A percentile compares a stretch with the other conserved stretches of the same genome.
These are phyloP conservation scores for Staphylotrichum tortipilum DNA, from an alignment of 495 filamentous ascomycete species.

Conservation along the genomic window DNA sequence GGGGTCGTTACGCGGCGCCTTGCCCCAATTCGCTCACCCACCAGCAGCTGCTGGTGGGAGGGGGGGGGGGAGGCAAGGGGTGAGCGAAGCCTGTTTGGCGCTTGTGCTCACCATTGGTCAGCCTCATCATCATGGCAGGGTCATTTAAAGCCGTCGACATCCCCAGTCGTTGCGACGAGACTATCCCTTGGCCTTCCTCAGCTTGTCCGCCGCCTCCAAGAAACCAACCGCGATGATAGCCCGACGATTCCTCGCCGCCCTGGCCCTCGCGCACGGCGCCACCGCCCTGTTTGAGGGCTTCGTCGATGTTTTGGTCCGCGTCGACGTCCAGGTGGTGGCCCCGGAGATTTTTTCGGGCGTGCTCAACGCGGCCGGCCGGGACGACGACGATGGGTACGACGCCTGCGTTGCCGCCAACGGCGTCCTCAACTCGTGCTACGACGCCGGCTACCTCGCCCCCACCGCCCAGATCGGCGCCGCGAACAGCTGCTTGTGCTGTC, in stretches of 20 bases:
- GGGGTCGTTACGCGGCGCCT: too few relatives aligned
- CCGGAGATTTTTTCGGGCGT: neutral
- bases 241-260: neutral
- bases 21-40: too few relatives aligned
- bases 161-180: too few relatives aligned
- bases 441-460: slow-evolving; percentile 6
- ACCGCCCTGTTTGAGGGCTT: slow-evolving; percentile 7
- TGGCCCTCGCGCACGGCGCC: slow-evolving; percentile 9
- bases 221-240: neutral
- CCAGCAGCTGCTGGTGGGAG: too few relatives aligned
- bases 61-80: too few relatives aligned
- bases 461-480: slow-evolving; percentile 1
- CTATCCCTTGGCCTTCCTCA: too few relatives aligned
- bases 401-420: slow-evolving; percentile 16
- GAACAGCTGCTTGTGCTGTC: slow-evolving; percentile 20
- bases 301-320: slow-evolving; percentile 10
- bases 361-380: slow-evolving; percentile 1
- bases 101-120: too few relatives aligned
- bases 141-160: too few relatives aligned
- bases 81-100: too few relatives aligned
- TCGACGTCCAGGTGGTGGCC: slow-evolving; percentile 1
- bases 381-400: neutral
- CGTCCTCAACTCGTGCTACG: slow-evolving; percentile 7
- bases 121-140: too few relatives aligned
- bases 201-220: too few relatives aligned